Evolutionary conservation across 2,329 filamentous ascomycete species (phyloP).

Genomic region (Ceratocystis diversiconidia): DNA sequence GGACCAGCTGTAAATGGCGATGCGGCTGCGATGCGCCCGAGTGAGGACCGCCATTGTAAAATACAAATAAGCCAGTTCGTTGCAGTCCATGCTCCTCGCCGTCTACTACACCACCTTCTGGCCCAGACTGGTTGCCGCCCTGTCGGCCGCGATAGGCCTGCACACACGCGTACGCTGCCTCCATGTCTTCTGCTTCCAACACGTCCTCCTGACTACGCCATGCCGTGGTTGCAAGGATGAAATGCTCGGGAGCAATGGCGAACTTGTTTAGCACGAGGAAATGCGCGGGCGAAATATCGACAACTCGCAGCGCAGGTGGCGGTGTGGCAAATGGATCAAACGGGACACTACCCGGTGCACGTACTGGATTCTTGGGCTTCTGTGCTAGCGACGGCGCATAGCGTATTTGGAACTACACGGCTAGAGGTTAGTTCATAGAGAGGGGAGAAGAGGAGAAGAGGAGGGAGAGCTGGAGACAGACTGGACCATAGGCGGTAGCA

Average conservation of each 20-base stretch:
- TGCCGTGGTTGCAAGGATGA: conserved; percentile 52
- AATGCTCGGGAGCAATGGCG: conserved; percentile 55
- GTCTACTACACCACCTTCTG: conserved; percentile 21
- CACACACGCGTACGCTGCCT: conserved; percentile 47
- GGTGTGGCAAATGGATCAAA: conserved; percentile 51
- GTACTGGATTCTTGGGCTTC: conserved; percentile 40
- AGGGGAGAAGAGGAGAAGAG: neutral
- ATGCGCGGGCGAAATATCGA: conserved; percentile 39
- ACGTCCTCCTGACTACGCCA: conserved; percentile 51
- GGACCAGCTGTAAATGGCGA: conserved; percentile 57
- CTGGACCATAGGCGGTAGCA: conserved; percentile 30
- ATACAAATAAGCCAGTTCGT: conserved; percentile 37
- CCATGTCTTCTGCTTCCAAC: conserved; percentile 46
- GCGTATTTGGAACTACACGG: conserved; percentile 52
- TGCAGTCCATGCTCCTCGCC: neutral
- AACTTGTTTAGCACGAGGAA: conserved; percentile 62
- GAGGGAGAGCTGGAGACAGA: conserved; percentile 23
- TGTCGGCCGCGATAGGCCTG: conserved; percentile 34
- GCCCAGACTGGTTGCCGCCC: conserved; percentile 20
- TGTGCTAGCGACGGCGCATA: conserved; percentile 54
- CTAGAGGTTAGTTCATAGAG: neutral
- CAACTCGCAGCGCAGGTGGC: conserved; percentile 38
- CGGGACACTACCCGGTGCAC: conserved; percentile 23
- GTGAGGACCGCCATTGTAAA: conserved; percentile 55
- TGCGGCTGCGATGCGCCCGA: conserved; percentile 61